Evolutionary conservation across 768 basidiomycete species (phyloP).

Genomic region (Coprinellus micaceus): DNA sequence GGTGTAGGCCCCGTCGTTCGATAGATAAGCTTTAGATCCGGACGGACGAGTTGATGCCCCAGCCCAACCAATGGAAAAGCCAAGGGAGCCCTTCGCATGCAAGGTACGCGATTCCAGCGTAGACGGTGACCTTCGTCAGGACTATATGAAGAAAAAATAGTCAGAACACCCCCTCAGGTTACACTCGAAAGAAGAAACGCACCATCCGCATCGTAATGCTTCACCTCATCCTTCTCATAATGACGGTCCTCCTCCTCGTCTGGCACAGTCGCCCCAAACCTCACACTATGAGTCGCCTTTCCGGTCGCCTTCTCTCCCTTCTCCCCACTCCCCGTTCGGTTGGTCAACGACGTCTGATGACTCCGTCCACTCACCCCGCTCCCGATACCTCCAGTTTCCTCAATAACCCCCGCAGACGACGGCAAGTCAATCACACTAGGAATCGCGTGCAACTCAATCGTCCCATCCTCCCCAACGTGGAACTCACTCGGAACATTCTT

Average conservation of each 20-base stretch:
- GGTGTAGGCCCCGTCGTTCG: not conserved
- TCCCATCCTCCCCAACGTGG: constrained; percentile 30
- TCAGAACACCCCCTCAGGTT: constrained; percentile 4
- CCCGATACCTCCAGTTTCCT: constrained; percentile 45
- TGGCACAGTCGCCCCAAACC: constrained; percentile 13
- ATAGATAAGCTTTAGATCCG: not conserved
- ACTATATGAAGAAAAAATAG: constrained; percentile 43
- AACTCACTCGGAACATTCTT: constrained; percentile 59
- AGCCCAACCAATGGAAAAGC: constrained; percentile 64
- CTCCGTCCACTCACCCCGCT: constrained; percentile 30
- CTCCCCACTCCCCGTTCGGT: no score
- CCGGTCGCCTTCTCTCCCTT: constrained; percentile 8
- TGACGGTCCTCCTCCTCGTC: constrained; percentile 27
- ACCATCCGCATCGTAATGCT: constrained; percentile 88
- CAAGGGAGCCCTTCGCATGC: constrained; percentile 61
- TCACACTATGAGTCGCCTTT: constrained; percentile 22
- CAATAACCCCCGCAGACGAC: constrained; percentile 37
- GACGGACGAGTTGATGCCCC: constrained; percentile 47
- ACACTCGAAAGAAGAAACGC: not conserved
- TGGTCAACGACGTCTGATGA: no score
- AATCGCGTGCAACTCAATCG: constrained; percentile 60
- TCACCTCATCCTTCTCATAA: constrained; percentile 35
- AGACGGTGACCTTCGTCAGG: constrained; percentile 86
- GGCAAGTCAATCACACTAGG: constrained; percentile 86
- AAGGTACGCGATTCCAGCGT: constrained; percentile 78